Evolutionary conservation across 306 rosid genomes (phyloP).

Genomic region (Datisca glomerata): DNA sequence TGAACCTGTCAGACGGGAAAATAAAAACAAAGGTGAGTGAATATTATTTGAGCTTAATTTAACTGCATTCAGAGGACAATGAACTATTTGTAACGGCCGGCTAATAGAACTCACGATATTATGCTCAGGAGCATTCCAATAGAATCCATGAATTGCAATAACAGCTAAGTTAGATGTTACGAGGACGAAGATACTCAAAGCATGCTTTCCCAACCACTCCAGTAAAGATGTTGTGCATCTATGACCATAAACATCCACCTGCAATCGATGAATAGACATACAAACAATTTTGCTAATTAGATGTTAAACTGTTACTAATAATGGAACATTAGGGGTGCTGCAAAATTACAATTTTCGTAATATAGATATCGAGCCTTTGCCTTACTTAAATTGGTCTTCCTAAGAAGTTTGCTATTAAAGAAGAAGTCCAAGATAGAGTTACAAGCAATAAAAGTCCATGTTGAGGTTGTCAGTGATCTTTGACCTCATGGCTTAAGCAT

Average conservation of each 20-base stretch:
- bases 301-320: neutral
- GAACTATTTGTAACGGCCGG: neutral
- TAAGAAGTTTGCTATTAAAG: too few relatives aligned
- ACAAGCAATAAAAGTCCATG: too few relatives aligned
- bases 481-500: too few relatives aligned
- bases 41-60: neutral
- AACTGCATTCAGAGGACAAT: neutral
- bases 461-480: too few relatives aligned
- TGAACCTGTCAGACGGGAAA: constrained; percentile 35
- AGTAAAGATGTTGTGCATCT: constrained; percentile 40
- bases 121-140: constrained; percentile 44
- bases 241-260: constrained; percentile 62
- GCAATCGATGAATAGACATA: constrained; percentile 15
- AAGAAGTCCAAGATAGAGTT: too few relatives aligned
- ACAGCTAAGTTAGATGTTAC: constrained; percentile 63
- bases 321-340: constrained; percentile 1
- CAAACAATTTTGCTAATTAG: constrained; percentile 3
- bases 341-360: too few relatives aligned
- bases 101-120: constrained; percentile 48
- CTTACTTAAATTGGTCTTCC: too few relatives aligned
- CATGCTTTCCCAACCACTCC: constrained; percentile 91
- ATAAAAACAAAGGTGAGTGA: constrained; percentile 2
- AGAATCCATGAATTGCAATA: constrained; percentile 66
- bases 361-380: too few relatives aligned
- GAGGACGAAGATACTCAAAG: constrained; percentile 58